Percentiles rank a stretch among this genome's conserved stretches.
These are phyloP conservation scores for Casuarina cunninghamiana DNA, from an alignment of 306 rosid species.

Conservation along the genomic window DNA sequence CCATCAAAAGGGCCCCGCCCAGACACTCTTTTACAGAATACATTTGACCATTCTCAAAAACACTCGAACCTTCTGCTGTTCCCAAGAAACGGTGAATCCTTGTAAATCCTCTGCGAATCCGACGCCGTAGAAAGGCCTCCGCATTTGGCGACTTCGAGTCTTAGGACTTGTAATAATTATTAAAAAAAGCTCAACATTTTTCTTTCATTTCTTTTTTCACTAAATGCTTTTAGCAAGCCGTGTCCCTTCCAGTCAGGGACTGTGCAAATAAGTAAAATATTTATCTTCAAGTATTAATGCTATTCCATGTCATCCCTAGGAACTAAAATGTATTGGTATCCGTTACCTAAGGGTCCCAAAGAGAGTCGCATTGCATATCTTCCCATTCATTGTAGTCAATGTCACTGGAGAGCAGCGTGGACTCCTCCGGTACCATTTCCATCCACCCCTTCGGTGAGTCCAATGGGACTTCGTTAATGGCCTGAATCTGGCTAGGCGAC, in stretches of 20 bases:
- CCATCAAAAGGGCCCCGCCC: too few species aligned
- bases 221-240: neutral
- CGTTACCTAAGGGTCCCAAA: constrained; percentile 48
- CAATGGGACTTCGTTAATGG: constrained; percentile 53
- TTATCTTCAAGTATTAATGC: neutral
- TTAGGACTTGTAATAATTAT: neutral
- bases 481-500: constrained; percentile 53
- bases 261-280: neutral
- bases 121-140: too few species aligned
- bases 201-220: neutral
- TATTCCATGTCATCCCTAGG: neutral
- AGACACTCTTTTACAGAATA: too few species aligned
- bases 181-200: neutral
- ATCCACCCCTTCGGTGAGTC: constrained; percentile 52
- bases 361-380: constrained; percentile 35
- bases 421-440: constrained; percentile 42
- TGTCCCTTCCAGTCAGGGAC: neutral
- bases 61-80: too few species aligned
- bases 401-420: constrained; percentile 32
- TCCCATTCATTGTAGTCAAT: constrained; percentile 43
- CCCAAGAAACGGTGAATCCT: too few species aligned
- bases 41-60: too few species aligned
- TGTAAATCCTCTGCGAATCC: too few species aligned
- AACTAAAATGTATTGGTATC: neutral
- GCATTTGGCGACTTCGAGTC: too few species aligned